Percentiles rank a stretch among this genome's conserved stretches.
phyloP scores from a whole-genome alignment of 2,329 filamentous ascomycete genomes.

The Gnomoniopsis smithogilvyi region DNA sequence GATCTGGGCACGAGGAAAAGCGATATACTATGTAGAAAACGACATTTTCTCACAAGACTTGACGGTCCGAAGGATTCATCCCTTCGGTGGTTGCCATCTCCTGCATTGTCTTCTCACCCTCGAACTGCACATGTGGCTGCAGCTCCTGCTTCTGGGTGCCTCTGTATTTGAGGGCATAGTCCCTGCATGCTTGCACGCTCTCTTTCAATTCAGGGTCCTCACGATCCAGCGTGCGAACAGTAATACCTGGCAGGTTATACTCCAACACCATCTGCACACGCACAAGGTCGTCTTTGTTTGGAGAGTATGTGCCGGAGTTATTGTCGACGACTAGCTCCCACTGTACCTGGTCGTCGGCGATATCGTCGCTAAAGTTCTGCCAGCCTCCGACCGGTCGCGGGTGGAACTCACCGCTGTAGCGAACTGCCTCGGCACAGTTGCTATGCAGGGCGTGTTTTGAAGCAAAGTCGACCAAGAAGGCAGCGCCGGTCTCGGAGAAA shows the following conservation, averaged over 20 bases:
- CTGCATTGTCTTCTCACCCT: not conserved
- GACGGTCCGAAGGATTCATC: no score
- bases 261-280: not conserved
- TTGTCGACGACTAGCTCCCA: not conserved
- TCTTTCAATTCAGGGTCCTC: not conserved
- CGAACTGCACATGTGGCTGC: not conserved
- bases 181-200: not conserved
- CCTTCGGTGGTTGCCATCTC: not conserved
- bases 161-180: not conserved
- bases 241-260: not conserved
- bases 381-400: not conserved
- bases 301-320: not conserved
- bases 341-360: not conserved
- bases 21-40: no score
- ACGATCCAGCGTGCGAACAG: not conserved
- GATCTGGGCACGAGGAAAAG: no score
- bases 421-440: not conserved
- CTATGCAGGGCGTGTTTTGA: not conserved
- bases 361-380: not conserved
- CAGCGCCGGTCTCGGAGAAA: not conserved
- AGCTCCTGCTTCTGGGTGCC: not conserved
- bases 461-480: not conserved
- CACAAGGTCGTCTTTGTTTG: not conserved
- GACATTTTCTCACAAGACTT: no score
- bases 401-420: not conserved